Conservation (phyloP, 148 eudicot species). For the Nyssa sinensis region DNA sequence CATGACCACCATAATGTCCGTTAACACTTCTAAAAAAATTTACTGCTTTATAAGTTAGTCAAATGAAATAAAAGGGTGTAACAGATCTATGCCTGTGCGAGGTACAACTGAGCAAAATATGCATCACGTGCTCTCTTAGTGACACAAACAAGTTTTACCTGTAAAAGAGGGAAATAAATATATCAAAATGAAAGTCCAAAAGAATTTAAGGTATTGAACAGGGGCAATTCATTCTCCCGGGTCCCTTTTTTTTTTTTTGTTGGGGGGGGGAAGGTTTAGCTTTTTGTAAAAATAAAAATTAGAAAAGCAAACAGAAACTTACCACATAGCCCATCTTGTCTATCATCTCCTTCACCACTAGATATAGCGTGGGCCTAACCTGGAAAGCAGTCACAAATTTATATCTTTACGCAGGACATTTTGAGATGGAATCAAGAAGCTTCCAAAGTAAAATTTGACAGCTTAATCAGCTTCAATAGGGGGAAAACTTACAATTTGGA, state of each 20-base stretch:
- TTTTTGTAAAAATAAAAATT: no score
- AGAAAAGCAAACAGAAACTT: constrained; percentile 22
- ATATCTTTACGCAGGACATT: constrained; percentile 1
- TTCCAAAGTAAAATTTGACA: neutral
- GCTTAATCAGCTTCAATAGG: constrained; percentile 5
- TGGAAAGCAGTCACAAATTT: constrained; percentile 28
- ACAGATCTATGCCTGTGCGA: constrained; percentile 50
- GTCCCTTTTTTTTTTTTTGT: no score
- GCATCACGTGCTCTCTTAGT: constrained; percentile 92
- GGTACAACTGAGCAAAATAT: constrained; percentile 77
- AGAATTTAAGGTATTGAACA: neutral
- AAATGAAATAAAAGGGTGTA: constrained; percentile 1
- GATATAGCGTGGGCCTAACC: constrained; percentile 94
- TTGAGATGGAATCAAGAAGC: neutral
- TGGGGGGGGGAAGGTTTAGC: no score
- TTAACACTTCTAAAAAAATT: neutral
- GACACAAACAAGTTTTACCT: constrained; percentile 96
- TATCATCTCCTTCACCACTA: constrained; percentile 81
- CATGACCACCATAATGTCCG: neutral
- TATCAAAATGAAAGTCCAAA: neutral
- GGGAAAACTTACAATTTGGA: constrained; percentile 61
- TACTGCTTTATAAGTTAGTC: neutral
- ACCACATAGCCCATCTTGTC: constrained; percentile 94
- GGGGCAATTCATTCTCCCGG: no score
- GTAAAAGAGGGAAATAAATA: constrained; percentile 11